Conservation (phyloP, 345 rosid genomes). For the Durio zibethinus region DNA sequence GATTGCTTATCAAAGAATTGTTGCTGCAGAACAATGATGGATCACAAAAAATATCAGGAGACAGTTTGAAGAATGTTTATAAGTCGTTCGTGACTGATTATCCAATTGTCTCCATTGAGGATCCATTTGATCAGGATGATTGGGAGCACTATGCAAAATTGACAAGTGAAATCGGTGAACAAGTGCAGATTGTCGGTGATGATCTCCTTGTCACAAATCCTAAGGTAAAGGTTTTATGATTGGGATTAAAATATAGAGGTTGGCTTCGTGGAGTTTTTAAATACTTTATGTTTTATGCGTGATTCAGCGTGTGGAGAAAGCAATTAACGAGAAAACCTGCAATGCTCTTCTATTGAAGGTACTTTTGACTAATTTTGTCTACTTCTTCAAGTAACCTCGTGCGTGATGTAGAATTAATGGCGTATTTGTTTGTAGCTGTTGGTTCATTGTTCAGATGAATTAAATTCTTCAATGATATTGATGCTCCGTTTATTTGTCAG, state of each 20-base stretch:
- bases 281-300: slow-evolving; percentile 2
- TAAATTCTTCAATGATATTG: neutral
- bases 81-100: slow-evolving; percentile 54
- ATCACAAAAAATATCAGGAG: slow-evolving; percentile 59
- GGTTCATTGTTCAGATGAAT: neutral
- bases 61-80: slow-evolving; percentile 53
- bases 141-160: slow-evolving; percentile 59
- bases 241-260: neutral
- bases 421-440: neutral
- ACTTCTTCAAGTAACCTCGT: neutral
- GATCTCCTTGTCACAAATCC: slow-evolving; percentile 74
- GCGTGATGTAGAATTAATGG: neutral
- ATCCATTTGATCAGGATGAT: slow-evolving; percentile 75
- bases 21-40: slow-evolving; percentile 57
- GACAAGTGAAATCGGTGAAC: slow-evolving; percentile 52
- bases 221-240: slow-evolving; percentile 32
- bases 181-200: slow-evolving; percentile 70
- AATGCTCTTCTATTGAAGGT: slow-evolving; percentile 62
- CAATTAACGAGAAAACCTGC: slow-evolving; percentile 45
- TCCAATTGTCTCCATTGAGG: slow-evolving; percentile 68
- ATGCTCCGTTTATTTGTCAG: slow-evolving; percentile 20
- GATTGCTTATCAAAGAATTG: slow-evolving; percentile 1
- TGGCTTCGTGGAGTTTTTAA: neutral
- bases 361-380: neutral
- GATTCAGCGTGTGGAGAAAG: slow-evolving; percentile 56